Percentiles rank a stretch among this genome's conserved stretches.
Evolutionary conservation across 108 stramenopile species (phyloP).

Genomic region (Cyclotella sp.): DNA sequence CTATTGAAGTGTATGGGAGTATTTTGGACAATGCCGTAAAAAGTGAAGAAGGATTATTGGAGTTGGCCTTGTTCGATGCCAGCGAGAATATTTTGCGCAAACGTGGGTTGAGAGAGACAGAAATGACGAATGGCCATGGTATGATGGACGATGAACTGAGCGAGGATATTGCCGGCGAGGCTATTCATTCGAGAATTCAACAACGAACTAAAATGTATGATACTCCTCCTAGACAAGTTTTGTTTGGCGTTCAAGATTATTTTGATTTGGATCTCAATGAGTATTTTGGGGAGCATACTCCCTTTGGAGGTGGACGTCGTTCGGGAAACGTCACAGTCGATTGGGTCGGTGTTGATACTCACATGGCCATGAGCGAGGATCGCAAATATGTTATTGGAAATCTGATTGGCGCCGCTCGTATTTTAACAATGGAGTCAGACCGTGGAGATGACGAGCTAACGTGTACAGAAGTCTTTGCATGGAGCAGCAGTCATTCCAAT

Average conservation of each 20-base stretch:
- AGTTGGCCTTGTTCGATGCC: slow-evolving; percentile 43
- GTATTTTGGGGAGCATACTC: slow-evolving; percentile 49
- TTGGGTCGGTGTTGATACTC: slow-evolving; percentile 62
- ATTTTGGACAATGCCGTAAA: slow-evolving; percentile 40
- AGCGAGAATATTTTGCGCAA: slow-evolving; percentile 23
- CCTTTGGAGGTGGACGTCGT: slow-evolving; percentile 11
- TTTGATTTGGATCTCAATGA: slow-evolving; percentile 57
- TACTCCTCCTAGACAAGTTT: slow-evolving; percentile 35
- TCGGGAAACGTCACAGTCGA: slow-evolving; percentile 55
- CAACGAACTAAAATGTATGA: slow-evolving; percentile 28
- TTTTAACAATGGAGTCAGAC: slow-evolving; percentile 33
- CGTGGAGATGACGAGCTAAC: slow-evolving; percentile 8
- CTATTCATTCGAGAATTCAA: slow-evolving; percentile 28
- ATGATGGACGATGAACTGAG: slow-evolving; percentile 23
- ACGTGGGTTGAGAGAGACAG: not conserved
- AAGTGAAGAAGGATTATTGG: slow-evolving; percentile 43
- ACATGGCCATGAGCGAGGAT: slow-evolving; percentile 36
- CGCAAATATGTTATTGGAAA: slow-evolving; percentile 22
- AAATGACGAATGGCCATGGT: not conserved
- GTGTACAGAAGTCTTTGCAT: slow-evolving; percentile 50
- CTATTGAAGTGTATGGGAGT: slow-evolving; percentile 44
- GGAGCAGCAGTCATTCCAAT: slow-evolving; percentile 24
- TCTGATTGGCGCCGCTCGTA: slow-evolving; percentile 49
- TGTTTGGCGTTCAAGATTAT: slow-evolving; percentile 50
- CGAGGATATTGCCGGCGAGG: slow-evolving; percentile 46